These are phyloP conservation scores for Stephania cephalantha DNA, from an alignment of 164 flowering plant genomes.

Conservation along the genomic window DNA sequence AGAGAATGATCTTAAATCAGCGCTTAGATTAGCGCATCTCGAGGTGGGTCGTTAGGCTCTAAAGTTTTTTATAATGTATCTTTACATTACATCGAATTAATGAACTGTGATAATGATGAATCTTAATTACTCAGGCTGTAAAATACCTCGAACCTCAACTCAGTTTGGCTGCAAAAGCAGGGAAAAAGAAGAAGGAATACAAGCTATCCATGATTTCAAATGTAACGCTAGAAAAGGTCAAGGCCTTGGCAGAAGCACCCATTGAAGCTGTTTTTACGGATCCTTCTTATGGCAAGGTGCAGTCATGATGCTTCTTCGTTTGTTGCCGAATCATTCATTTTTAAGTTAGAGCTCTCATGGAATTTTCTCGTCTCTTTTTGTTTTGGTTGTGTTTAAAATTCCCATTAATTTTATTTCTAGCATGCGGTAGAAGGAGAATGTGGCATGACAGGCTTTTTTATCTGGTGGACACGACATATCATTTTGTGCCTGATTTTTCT, in stretches of 20 bases:
- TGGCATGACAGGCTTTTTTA: not conserved
- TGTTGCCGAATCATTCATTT: not conserved
- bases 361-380: not conserved
- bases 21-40: conserved; percentile 75
- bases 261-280: conserved; percentile 88
- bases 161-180: conserved; percentile 81
- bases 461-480: not conserved
- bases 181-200: conserved; percentile 76
- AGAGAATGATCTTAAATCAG: conserved; percentile 87
- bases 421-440: not conserved
- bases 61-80: not conserved
- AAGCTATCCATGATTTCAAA: conserved; percentile 68
- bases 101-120: conserved; percentile 4
- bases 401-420: not conserved
- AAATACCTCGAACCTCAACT: conserved; percentile 88
- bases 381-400: not conserved
- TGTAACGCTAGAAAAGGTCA: conserved; percentile 56
- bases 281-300: conserved; percentile 90
- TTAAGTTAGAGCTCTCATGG: not conserved
- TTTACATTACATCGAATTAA: not conserved
- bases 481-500: not conserved
- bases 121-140: conserved; percentile 56
- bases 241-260: conserved; percentile 50
- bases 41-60: conserved; percentile 42
- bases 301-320: not conserved